Evolutionary conservation across 2,329 filamentous ascomycete genomes (phyloP).

Genomic region (Aspergillus oerlinghausenensis): DNA sequence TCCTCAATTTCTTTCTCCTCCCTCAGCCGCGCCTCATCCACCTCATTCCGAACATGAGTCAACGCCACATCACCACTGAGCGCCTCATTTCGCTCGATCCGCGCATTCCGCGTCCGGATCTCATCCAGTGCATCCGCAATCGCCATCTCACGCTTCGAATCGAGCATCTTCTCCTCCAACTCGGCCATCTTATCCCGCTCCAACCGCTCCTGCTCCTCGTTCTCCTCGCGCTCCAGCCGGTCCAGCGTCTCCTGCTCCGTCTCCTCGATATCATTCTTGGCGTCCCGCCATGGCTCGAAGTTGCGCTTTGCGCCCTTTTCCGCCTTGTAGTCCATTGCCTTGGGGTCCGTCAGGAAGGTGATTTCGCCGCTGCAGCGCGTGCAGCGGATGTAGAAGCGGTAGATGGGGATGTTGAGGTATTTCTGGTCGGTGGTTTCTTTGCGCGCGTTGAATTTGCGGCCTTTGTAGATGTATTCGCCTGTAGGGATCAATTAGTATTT

Average conservation of each 20-base stretch:
- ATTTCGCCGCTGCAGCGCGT: slow-evolving; percentile 83
- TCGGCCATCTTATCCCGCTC: slow-evolving; percentile 93
- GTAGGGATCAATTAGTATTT: background rate
- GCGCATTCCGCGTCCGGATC: slow-evolving; percentile 85
- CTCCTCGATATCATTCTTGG: slow-evolving; percentile 61
- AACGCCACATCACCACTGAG: slow-evolving; percentile 55
- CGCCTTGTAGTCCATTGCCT: slow-evolving; percentile 83
- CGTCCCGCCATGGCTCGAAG: slow-evolving; percentile 82
- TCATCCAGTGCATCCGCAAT: slow-evolving; percentile 94
- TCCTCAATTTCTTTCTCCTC: slow-evolving; percentile 81
- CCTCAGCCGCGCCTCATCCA: slow-evolving; percentile 55
- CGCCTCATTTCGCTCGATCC: slow-evolving; percentile 71
- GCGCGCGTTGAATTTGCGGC: slow-evolving; percentile 89
- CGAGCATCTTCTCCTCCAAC: slow-evolving; percentile 85
- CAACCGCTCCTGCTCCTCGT: slow-evolving; percentile 57
- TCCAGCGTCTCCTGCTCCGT: slow-evolving; percentile 85
- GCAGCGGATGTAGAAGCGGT: slow-evolving; percentile 86
- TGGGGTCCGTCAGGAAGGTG: slow-evolving; percentile 90
- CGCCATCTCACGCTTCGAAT: slow-evolving; percentile 93
- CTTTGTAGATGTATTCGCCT: slow-evolving; percentile 84
- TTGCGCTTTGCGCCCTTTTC: slow-evolving; percentile 84
- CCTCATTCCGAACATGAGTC: slow-evolving; percentile 55
- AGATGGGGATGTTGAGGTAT: slow-evolving; percentile 84
- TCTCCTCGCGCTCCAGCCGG: slow-evolving; percentile 71
- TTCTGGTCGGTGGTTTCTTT: slow-evolving; percentile 90